phyloP scores from a whole-genome alignment of 768 basidiomycete genomes.

The Mycena pura region DNA sequence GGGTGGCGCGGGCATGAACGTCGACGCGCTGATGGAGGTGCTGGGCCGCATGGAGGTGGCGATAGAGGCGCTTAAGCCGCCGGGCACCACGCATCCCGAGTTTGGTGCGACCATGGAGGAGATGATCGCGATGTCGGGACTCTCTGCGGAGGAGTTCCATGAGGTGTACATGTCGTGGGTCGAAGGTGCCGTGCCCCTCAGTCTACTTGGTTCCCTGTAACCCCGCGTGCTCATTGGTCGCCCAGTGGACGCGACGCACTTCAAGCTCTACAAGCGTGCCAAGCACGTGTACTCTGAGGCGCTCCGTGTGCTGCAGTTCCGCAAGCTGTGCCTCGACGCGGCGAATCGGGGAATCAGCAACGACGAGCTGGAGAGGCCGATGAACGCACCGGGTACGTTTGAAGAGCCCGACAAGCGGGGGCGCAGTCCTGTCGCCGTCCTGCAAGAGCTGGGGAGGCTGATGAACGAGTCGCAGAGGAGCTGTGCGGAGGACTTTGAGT shows the following conservation, averaged over 20 bases:
- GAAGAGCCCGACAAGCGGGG: too few relatives aligned
- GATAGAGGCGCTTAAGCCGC: slow-evolving; percentile 61
- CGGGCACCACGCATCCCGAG: slow-evolving; percentile 45
- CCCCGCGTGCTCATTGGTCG: not conserved
- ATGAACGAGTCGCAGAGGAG: slow-evolving; percentile 84
- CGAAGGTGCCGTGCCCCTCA: slow-evolving; percentile 67
- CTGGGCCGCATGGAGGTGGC: slow-evolving; percentile 55
- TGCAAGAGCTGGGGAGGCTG: slow-evolving; percentile 64
- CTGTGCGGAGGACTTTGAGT: slow-evolving; percentile 75
- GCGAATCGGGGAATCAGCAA: slow-evolving; percentile 37
- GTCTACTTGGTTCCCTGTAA: not conserved
- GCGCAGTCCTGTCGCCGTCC: slow-evolving; percentile 37
- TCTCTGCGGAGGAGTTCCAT: slow-evolving; percentile 60
- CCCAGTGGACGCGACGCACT: slow-evolving; percentile 78
- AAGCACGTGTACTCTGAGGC: slow-evolving; percentile 86
- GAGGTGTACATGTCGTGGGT: slow-evolving; percentile 81
- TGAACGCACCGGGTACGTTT: slow-evolving; percentile 82
- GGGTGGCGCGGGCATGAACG: slow-evolving; percentile 52
- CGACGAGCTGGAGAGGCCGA: slow-evolving; percentile 67
- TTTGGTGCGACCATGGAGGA: slow-evolving; percentile 75
- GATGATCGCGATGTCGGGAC: slow-evolving; percentile 71
- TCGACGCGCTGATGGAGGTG: slow-evolving; percentile 51
- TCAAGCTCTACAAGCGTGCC: slow-evolving; percentile 84
- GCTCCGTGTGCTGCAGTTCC: slow-evolving; percentile 80
- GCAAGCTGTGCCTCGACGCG: slow-evolving; percentile 63